Conservation (phyloP, 208 protist genomes). For the Trypanosoma vivax region DNA sequence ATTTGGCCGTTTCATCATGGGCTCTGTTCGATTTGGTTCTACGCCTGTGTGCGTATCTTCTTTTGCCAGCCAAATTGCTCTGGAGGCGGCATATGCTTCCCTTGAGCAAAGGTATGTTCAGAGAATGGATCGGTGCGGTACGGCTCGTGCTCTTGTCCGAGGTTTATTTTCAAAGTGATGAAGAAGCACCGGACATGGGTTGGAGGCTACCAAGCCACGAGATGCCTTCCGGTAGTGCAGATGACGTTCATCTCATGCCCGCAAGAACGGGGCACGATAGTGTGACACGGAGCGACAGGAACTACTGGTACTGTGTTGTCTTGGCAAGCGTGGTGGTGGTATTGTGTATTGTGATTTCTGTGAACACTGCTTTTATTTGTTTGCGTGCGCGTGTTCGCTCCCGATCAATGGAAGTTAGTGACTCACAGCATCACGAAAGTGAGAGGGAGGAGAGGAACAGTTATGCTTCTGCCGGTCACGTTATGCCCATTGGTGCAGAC, state of each 20-base stretch:
- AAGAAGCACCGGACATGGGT: not conserved
- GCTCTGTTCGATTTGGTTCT: constrained; percentile 35
- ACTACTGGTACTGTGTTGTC: constrained; percentile 6
- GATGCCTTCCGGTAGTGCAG: too few species aligned
- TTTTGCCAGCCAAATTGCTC: constrained; percentile 39
- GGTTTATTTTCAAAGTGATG: not conserved
- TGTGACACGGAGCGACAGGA: constrained; percentile 1
- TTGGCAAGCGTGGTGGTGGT: not conserved
- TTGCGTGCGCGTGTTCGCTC: too few species aligned
- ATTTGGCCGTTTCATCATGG: constrained; percentile 27
- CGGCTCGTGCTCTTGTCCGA: constrained; percentile 33
- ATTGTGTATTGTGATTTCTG: constrained; percentile 4
- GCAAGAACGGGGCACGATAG: too few species aligned
- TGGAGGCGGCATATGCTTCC: constrained; percentile 43
- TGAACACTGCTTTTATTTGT: not conserved
- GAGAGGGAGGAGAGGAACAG: not conserved
- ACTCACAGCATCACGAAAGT: not conserved
- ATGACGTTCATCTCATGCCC: too few species aligned
- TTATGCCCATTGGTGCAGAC: not conserved
- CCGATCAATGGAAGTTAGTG: too few species aligned
- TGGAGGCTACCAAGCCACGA: too few species aligned
- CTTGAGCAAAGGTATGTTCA: constrained; percentile 18
- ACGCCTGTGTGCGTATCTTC: constrained; percentile 30
- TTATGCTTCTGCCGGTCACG: not conserved
- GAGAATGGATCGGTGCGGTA: constrained; percentile 31